These are phyloP conservation scores for Effrenium voratum DNA, from an alignment of 73 alveolate genomes.

Conservation along the genomic window DNA sequence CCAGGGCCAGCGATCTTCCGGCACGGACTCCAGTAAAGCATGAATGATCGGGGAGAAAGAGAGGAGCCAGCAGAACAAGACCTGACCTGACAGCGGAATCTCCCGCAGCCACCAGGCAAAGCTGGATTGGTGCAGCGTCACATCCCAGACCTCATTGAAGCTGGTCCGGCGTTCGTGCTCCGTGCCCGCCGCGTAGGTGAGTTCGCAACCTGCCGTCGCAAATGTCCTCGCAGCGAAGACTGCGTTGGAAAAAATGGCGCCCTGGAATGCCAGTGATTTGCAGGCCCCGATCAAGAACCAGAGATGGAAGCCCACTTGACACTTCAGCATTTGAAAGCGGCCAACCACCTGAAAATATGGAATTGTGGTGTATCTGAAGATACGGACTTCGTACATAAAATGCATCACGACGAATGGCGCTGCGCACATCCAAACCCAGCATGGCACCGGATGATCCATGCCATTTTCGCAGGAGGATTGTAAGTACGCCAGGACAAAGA, in stretches of 20 bases:
- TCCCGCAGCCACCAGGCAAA: conserved; percentile 58
- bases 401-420: conserved; percentile 54
- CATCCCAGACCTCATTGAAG: conserved; percentile 63
- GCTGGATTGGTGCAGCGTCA: conserved; percentile 54
- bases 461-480: conserved; percentile 77
- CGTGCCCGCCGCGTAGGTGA: not conserved
- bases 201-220: conserved; percentile 28
- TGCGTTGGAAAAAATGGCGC: conserved; percentile 77
- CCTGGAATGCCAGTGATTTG: conserved; percentile 83
- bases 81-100: conserved; percentile 62
- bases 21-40: conserved; percentile 72
- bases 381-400: conserved; percentile 48
- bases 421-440: conserved; percentile 74
- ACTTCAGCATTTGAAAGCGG: conserved; percentile 57
- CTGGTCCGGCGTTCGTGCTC: conserved; percentile 15
- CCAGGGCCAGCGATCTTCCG: conserved; percentile 79
- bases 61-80: conserved; percentile 47
- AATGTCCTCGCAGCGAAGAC: conserved; percentile 75
- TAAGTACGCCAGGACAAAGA: conserved; percentile 25
- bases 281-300: conserved; percentile 18
- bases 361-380: conserved; percentile 61
- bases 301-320: conserved; percentile 33
- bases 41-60: conserved; percentile 80
- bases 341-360: conserved; percentile 86
- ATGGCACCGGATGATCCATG: conserved; percentile 79